Conservation (phyloP, 345 rosid species). For the Xanthoceras sorbifolium region DNA sequence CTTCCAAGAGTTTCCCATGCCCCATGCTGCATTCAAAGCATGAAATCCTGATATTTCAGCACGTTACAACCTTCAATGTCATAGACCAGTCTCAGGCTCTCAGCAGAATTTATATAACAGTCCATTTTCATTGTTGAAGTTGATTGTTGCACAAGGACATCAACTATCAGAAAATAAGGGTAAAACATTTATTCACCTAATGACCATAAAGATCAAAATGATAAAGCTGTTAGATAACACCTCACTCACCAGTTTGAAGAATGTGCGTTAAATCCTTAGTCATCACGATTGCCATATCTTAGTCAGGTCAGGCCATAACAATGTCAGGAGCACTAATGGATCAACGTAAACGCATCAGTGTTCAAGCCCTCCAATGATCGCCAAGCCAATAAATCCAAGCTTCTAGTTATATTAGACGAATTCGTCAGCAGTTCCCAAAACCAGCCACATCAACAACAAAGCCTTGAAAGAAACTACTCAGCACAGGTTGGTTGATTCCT, state of each 20-base stretch:
- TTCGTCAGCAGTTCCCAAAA: neutral
- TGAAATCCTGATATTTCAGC: neutral
- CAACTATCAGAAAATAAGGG: neutral
- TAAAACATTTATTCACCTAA: neutral
- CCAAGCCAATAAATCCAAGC: neutral
- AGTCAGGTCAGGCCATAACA: constrained; percentile 1
- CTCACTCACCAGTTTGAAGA: neutral
- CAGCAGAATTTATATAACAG: neutral
- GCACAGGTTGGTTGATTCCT: neutral
- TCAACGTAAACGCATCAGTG: neutral
- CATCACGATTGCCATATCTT: neutral
- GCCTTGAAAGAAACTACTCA: neutral
- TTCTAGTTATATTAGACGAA: neutral
- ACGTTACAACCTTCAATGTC: neutral
- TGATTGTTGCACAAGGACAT: neutral
- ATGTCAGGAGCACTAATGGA: neutral
- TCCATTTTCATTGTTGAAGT: neutral
- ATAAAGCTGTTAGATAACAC: neutral
- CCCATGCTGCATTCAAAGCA: neutral
- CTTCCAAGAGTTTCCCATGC: neutral
- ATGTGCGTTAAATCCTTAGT: neutral
- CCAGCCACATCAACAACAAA: neutral
- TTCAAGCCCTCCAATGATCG: neutral
- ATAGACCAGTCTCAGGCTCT: neutral
- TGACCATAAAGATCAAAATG: neutral